phyloP scores from a whole-genome alignment of 169 alveolate species.

The Babesia sp. region DNA sequence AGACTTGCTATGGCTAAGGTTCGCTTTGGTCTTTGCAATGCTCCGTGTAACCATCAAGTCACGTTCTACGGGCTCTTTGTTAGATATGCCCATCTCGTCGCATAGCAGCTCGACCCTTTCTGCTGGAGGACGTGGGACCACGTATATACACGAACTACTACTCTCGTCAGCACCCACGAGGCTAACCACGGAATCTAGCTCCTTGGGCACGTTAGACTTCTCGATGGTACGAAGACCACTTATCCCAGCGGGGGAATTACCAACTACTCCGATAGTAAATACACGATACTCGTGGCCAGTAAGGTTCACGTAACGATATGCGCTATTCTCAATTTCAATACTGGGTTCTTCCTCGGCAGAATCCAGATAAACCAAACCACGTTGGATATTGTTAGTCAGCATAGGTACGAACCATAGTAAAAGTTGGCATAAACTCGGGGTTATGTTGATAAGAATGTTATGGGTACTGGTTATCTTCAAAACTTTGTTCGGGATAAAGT shows the following conservation, averaged over 20 bases:
- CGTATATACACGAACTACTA: slow-evolving; percentile 32
- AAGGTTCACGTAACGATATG: slow-evolving; percentile 50
- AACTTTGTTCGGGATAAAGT: slow-evolving; percentile 71
- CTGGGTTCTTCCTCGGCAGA: slow-evolving; percentile 14
- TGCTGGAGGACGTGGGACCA: slow-evolving; percentile 36
- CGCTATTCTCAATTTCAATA: slow-evolving; percentile 35
- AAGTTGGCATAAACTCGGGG: slow-evolving; percentile 81
- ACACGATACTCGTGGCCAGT: slow-evolving; percentile 56
- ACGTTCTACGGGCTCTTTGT: slow-evolving; percentile 18
- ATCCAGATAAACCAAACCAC: slow-evolving; percentile 36
- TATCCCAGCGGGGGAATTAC: slow-evolving; percentile 16
- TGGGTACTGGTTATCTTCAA: slow-evolving; percentile 71
- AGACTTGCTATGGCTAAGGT: slow-evolving; percentile 41
- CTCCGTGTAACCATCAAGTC: slow-evolving; percentile 56
- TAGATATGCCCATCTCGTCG: slow-evolving; percentile 13
- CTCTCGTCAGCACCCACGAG: slow-evolving; percentile 34
- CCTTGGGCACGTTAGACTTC: slow-evolving; percentile 29
- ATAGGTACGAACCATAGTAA: slow-evolving; percentile 79
- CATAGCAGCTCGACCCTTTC: slow-evolving; percentile 16
- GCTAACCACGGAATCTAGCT: slow-evolving; percentile 45
- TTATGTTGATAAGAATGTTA: slow-evolving; percentile 78
- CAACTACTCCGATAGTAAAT: slow-evolving; percentile 33
- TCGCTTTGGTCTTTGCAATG: slow-evolving; percentile 36
- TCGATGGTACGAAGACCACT: slow-evolving; percentile 34
- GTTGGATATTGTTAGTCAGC: slow-evolving; percentile 59